Evolutionary conservation across 1,284 basidiomycete species (phyloP), one percentile per base, ranked within the genome.

Genomic region (Macrocybe sp.): DNA sequence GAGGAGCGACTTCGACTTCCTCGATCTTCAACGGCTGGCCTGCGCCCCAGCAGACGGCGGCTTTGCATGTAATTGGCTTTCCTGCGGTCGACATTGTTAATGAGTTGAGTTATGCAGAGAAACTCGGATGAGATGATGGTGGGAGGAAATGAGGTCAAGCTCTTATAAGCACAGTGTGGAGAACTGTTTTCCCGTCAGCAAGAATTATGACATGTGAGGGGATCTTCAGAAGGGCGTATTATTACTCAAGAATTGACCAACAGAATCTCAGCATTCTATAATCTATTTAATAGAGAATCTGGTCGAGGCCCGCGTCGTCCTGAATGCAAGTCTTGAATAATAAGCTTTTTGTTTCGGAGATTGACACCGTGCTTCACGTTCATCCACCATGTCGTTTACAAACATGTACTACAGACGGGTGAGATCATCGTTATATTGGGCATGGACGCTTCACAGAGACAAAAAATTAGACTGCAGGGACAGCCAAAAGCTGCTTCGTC

Each of bases 21-120:
- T 99, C 96, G 60, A 98, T 73, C 57, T 85, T 84, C 56, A 99
- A 82, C 37, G 87, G 83, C 65, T 97, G 84, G 53, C 89, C 89
- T 12, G 96, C 92, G 52, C 80, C 92, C 97, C 96, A 99, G 63
- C 94, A 97, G 53, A 98, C 85, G 45, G 95, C 95, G 45, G 94
- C 93, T 68, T 93, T 95, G 77, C 94, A 97, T 49, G 76, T 89
- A 70, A 97, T 97, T 49, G 80, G 67, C 70, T 85, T 83, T 59
- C 88, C 88, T 55, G 63, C 68, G 45, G 86, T 89, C 52, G 83
- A 79, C 85, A 89, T 88, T 59, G 56, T 59, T 11, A 28, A 14
- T 41, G 39, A 12, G 22, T 8, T 32, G 12, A 29, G 22, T 22
- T 22, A 22, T 22, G 22, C 22, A 22, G 22, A 3, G 40, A 47